Evolutionary conservation across 192 early-diverging fungal species (phyloP).

Genomic region (Coemansia erecta): DNA sequence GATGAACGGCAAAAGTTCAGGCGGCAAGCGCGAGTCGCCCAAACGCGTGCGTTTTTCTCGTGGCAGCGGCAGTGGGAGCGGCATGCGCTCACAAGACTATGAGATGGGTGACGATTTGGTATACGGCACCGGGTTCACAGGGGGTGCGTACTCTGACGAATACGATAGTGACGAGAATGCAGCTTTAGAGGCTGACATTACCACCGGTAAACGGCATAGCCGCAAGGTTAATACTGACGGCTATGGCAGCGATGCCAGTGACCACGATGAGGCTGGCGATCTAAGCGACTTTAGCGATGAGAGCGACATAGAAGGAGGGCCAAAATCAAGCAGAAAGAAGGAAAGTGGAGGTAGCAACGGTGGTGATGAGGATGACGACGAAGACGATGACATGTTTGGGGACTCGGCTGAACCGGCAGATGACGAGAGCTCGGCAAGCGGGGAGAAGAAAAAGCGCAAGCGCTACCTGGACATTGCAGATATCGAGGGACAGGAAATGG

Average conservation of each 20-base stretch:
- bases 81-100: background rate
- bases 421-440: conserved; percentile 10
- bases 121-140: background rate
- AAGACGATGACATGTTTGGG: conserved; percentile 67
- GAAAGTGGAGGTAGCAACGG: background rate
- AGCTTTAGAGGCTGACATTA: conserved; percentile 36
- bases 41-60: conserved; percentile 7
- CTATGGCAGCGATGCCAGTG: conserved; percentile 37
- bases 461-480: conserved; percentile 57
- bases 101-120: background rate
- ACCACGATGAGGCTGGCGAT: conserved; percentile 37
- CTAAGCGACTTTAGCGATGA: conserved; percentile 33
- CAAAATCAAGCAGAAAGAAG: background rate
- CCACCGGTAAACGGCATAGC: conserved; percentile 11
- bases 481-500: conserved; percentile 59
- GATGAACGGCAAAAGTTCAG: background rate
- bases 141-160: background rate
- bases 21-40: background rate
- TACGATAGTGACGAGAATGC: conserved; percentile 28
- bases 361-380: conserved; percentile 10
- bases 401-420: conserved; percentile 15
- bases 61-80: background rate
- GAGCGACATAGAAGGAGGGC: background rate
- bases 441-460: conserved; percentile 24
- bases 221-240: conserved; percentile 25